Evolutionary conservation across 805 yeast genomes (phyloP).

Genomic region (Pichia heedii): DNA sequence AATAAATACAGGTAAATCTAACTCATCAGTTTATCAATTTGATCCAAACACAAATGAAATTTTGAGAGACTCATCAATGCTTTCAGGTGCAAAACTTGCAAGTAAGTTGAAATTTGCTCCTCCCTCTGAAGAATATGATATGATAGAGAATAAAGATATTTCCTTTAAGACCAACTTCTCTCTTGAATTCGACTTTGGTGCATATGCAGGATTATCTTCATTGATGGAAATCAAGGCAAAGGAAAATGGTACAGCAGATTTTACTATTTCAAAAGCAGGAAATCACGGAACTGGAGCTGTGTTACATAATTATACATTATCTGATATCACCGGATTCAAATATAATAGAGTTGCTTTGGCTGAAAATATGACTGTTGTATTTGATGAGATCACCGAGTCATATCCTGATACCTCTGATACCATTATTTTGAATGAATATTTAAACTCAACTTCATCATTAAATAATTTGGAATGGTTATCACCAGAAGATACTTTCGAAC

Average conservation of each 20-base stretch:
- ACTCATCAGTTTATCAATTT: slow-evolving; percentile 19
- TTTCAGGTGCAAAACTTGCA: slow-evolving; percentile 26
- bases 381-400: slow-evolving; percentile 19
- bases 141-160: slow-evolving; percentile 15
- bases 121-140: slow-evolving; percentile 8
- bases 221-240: slow-evolving; percentile 20
- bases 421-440: too few relatives aligned
- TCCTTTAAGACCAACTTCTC: slow-evolving; percentile 24
- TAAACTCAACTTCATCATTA: neutral
- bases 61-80: slow-evolving; percentile 14
- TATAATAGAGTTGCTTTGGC: slow-evolving; percentile 27
- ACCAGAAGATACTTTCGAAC: neutral
- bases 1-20: slow-evolving; percentile 17
- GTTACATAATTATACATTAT: slow-evolving; percentile 26
- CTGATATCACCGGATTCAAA: slow-evolving; percentile 14
- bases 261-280: slow-evolving; percentile 34
- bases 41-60: slow-evolving; percentile 16
- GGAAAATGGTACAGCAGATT: slow-evolving; percentile 40
- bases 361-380: slow-evolving; percentile 23
- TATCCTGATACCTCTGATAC: too few relatives aligned
- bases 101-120: slow-evolving; percentile 19
- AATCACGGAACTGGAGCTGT: slow-evolving; percentile 37
- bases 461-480: slow-evolving; percentile 1
- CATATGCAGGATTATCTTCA: slow-evolving; percentile 1
- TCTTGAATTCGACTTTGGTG: slow-evolving; percentile 12